Conservation (phyloP, 495 filamentous ascomycete species). For the Astrocystis sublimbata region DNA sequence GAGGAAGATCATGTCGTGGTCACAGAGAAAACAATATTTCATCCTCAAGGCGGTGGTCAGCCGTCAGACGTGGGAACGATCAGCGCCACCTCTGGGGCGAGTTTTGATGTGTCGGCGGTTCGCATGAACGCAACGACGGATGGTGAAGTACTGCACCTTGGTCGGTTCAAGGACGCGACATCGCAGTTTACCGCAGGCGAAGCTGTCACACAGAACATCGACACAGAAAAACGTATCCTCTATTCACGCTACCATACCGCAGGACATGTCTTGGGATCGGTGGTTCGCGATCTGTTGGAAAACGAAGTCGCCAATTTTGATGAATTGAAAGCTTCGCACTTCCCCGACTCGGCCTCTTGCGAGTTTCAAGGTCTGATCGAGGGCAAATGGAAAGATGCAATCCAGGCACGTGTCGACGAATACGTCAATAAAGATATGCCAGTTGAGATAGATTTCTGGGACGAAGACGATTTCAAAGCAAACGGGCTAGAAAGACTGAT, state of each 20-base stretch:
- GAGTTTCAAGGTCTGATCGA: constrained; percentile 63
- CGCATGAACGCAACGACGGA: constrained; percentile 47
- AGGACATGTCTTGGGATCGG: constrained; percentile 62
- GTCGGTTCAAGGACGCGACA: constrained; percentile 41
- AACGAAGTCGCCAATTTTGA: constrained; percentile 51
- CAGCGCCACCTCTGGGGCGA: constrained; percentile 25
- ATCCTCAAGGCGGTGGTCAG: constrained; percentile 67
- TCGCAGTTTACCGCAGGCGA: constrained; percentile 39
- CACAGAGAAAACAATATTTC: constrained; percentile 65
- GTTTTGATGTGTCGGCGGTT: constrained; percentile 53
- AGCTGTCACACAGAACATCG: constrained; percentile 50
- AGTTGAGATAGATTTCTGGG: constrained; percentile 63
- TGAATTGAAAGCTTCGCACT: constrained; percentile 64
- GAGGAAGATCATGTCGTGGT: constrained; percentile 53
- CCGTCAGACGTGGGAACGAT: constrained; percentile 62
- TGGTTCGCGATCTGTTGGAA: constrained; percentile 55
- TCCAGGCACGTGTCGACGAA: constrained; percentile 56
- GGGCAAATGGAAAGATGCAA: constrained; percentile 56
- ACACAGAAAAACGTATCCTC: constrained; percentile 53
- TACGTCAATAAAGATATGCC: constrained; percentile 51
- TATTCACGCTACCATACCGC: constrained; percentile 65
- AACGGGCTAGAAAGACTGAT: constrained; percentile 49
- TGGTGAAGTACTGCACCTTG: constrained; percentile 60
- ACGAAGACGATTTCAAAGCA: constrained; percentile 50
- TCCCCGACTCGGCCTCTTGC: constrained; percentile 58